Evolutionary conservation across 257 asterid genomes (phyloP).

Genomic region (Nemophila menziesii): DNA sequence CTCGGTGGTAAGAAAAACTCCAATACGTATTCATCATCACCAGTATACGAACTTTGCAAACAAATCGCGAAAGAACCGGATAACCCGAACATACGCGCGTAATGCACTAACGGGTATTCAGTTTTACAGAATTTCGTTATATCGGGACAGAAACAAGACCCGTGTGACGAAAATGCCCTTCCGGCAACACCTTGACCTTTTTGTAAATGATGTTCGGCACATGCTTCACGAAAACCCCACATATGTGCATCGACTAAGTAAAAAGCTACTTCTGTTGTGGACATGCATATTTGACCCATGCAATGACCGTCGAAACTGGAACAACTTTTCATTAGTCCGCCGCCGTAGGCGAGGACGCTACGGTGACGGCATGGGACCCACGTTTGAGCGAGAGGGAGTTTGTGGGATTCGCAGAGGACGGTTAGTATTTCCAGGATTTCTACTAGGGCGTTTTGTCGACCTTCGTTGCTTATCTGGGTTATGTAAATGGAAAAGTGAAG

Average conservation of each 20-base stretch:
- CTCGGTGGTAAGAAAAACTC: conserved; percentile 66
- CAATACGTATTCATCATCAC: conserved; percentile 64
- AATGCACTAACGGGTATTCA: conserved; percentile 88
- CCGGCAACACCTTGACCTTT: conserved; percentile 93
- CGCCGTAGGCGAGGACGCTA: conserved; percentile 65
- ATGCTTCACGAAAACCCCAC: conserved; percentile 91
- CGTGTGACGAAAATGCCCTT: conserved; percentile 59
- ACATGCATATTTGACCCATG: conserved; percentile 89
- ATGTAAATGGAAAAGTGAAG: conserved; percentile 5
- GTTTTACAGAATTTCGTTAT: conserved; percentile 64
- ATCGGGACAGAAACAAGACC: conserved; percentile 57
- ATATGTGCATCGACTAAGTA: conserved; percentile 78
- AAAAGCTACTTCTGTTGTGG: conserved; percentile 67
- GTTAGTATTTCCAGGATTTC: conserved; percentile 79
- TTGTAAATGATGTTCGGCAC: conserved; percentile 82
- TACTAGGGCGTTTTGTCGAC: conserved; percentile 43
- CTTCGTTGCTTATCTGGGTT: conserved; percentile 75
- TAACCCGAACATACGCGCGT: conserved; percentile 74
- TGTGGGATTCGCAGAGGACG: conserved; percentile 78
- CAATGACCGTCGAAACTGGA: conserved; percentile 95
- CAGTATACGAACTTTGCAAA: conserved; percentile 65
- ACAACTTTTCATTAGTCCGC: conserved; percentile 78
- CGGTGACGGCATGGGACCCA: conserved; percentile 95
- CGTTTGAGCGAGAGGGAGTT: conserved; percentile 84
- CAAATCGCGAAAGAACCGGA: conserved; percentile 69